phyloP scores from a whole-genome alignment of 2,329 filamentous ascomycete genomes.

The Dissoconium aciculare region DNA sequence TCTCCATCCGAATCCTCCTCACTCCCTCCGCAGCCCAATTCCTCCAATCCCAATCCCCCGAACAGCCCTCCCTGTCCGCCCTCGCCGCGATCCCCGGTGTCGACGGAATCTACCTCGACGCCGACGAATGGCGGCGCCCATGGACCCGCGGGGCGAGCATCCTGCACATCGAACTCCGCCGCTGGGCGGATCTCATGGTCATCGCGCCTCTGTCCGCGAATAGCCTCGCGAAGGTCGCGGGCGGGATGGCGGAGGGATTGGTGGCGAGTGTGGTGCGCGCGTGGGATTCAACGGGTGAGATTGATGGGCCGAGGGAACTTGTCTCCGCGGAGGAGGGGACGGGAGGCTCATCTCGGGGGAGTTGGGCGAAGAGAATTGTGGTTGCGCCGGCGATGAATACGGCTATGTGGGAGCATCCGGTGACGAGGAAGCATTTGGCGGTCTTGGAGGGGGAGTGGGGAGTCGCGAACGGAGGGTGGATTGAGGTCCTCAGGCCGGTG shows the following conservation, averaged over 20 bases:
- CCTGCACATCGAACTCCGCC: constrained; percentile 75
- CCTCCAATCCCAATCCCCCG: constrained; percentile 55
- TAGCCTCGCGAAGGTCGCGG: constrained; percentile 66
- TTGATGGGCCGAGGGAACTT: constrained; percentile 38
- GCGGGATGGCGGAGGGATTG: constrained; percentile 64
- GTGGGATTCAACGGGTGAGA: constrained; percentile 62
- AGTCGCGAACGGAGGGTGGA: constrained; percentile 33
- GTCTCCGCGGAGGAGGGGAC: constrained; percentile 8
- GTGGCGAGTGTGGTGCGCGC: constrained; percentile 61
- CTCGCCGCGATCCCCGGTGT: constrained; percentile 53
- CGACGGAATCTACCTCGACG: constrained; percentile 65
- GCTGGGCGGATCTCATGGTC: constrained; percentile 67
- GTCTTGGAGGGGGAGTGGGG: constrained; percentile 65
- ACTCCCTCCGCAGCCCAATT: constrained; percentile 62
- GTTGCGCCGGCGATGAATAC: constrained; percentile 80
- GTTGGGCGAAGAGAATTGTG: constrained; percentile 55
- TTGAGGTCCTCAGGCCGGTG: constrained; percentile 58
- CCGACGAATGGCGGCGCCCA: constrained; percentile 67
- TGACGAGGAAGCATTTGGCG: constrained; percentile 57
- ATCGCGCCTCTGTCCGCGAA: constrained; percentile 76
- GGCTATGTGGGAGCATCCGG: constrained; percentile 75
- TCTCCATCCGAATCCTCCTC: constrained; percentile 76
- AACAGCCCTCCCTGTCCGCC: constrained; percentile 55
- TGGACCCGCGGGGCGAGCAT: constrained; percentile 72
- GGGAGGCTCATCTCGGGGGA: constrained; percentile 20